phyloP scores from a whole-genome alignment of 108 stramenopile species.

The Cyclotella atomus region DNA sequence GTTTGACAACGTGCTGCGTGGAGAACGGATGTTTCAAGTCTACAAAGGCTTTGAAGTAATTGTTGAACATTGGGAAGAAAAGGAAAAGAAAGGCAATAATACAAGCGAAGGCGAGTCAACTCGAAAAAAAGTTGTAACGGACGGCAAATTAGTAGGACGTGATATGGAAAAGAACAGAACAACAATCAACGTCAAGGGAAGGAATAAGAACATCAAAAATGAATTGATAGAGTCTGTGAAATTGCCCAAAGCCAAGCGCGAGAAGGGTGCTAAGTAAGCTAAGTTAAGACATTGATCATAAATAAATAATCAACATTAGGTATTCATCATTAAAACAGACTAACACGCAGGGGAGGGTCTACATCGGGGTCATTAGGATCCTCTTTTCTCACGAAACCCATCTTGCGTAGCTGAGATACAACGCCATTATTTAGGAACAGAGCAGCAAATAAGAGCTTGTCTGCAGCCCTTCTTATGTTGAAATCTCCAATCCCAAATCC shows the following conservation, averaged over 20 bases:
- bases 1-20: conserved; percentile 32
- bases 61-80: conserved; percentile 55
- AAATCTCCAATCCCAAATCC: conserved; percentile 27
- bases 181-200: conserved; percentile 71
- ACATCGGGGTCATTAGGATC: conserved; percentile 18
- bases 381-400: conserved; percentile 20
- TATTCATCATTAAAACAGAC: not conserved
- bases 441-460: conserved; percentile 31
- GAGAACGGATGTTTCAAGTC: conserved; percentile 60
- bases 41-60: conserved; percentile 85
- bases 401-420: conserved; percentile 22
- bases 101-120: conserved; percentile 40
- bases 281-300: not conserved
- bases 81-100: conserved; percentile 30
- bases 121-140: no score
- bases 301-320: not conserved
- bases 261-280: conserved; percentile 62
- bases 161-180: conserved; percentile 58
- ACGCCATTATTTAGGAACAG: conserved; percentile 38
- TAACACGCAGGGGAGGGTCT: conserved; percentile 33
- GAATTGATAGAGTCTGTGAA: conserved; percentile 53
- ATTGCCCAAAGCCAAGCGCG: conserved; percentile 77
- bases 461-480: conserved; percentile 28
- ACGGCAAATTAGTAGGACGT: conserved; percentile 67
- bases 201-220: conserved; percentile 75